A percentile compares a stretch with the other conserved stretches of the same genome.
These are phyloP conservation scores for Verticillium isaacii DNA, from an alignment of 2,329 filamentous ascomycete genomes.

Conservation along the genomic window DNA sequence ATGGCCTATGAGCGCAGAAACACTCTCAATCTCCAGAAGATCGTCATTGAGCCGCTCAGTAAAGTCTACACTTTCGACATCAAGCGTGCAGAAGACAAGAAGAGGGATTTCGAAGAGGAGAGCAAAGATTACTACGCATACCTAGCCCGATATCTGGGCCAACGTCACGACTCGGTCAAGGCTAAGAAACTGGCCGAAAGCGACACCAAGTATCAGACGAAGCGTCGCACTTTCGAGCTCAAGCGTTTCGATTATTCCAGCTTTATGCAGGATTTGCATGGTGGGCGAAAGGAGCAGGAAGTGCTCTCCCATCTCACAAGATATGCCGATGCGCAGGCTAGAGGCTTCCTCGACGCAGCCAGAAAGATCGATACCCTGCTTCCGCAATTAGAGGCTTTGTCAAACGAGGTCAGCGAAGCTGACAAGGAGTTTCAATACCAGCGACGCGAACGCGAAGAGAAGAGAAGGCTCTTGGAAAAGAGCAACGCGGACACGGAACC, in stretches of 20 bases:
- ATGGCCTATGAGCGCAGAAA: conserved; percentile 82
- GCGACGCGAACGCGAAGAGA: conserved; percentile 91
- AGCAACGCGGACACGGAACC: conserved; percentile 65
- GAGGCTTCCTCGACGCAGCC: conserved; percentile 73
- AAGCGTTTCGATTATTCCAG: conserved; percentile 98
- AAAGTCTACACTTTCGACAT: conserved; percentile 94
- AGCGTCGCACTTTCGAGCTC: conserved; percentile 90
- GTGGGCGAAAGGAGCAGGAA: conserved; percentile 97
- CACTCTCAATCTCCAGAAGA: conserved; percentile 76
- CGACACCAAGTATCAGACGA: conserved; percentile 92
- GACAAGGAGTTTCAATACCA: conserved; percentile 98
- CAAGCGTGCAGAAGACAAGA: conserved; percentile 95
- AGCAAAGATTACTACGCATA: conserved; percentile 98
- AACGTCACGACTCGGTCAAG: conserved; percentile 91
- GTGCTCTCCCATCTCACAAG: conserved; percentile 90
- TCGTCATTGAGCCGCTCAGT: conserved; percentile 89
- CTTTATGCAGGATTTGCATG: conserved; percentile 98
- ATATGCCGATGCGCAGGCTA: conserved; percentile 87
- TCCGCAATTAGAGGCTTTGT: conserved; percentile 84
- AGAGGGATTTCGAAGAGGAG: conserved; percentile 96
- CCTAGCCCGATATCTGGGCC: conserved; percentile 90
- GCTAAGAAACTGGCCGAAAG: conserved; percentile 95
- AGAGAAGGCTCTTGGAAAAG: conserved; percentile 84
- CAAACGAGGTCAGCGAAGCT: conserved; percentile 82
- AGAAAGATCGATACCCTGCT: conserved; percentile 84